Conservation (phyloP, 1,284 basidiomycete species). For the Salmacisia buchloeana region DNA sequence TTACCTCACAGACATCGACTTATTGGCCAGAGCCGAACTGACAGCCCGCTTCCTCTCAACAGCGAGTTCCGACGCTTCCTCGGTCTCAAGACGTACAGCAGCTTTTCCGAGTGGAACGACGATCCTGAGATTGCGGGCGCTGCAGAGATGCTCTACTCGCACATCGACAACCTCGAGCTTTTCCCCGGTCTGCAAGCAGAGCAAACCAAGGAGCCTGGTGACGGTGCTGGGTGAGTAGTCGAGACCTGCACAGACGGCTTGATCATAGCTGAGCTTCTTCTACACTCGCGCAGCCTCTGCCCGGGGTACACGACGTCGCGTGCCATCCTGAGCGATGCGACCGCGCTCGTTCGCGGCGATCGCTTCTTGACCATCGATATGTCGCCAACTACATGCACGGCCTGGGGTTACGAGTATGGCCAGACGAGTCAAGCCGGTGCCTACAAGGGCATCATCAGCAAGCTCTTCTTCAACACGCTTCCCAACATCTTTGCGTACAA, state of each 20-base stretch:
- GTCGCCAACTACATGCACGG: slow-evolving; percentile 69
- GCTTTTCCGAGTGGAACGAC: slow-evolving; percentile 76
- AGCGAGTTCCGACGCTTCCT: slow-evolving; percentile 63
- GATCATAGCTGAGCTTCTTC: too few species aligned
- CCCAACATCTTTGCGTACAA: slow-evolving; percentile 1
- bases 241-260: too few species aligned
- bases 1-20: too few species aligned
- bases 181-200: slow-evolving; percentile 54
- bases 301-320: slow-evolving; percentile 78
- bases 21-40: background rate
- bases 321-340: slow-evolving; percentile 81
- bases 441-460: slow-evolving; percentile 2
- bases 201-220: slow-evolving; percentile 3
- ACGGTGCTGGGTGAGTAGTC: background rate
- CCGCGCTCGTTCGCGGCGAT: slow-evolving; percentile 74
- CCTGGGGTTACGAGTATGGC: slow-evolving; percentile 29
- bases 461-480: slow-evolving; percentile 6
- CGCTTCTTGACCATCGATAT: slow-evolving; percentile 76
- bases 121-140: slow-evolving; percentile 65
- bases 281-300: slow-evolving; percentile 63
- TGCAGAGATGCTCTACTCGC: slow-evolving; percentile 60
- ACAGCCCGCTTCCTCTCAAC: background rate
- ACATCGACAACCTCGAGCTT: slow-evolving; percentile 71
- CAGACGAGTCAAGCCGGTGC: slow-evolving; percentile 3
- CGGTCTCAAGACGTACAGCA: slow-evolving; percentile 5